A percentile compares a stretch with the other conserved stretches of the same genome.
Conservation (phyloP, 441 rosid genomes). For the Gossypium schwendimanii region DNA sequence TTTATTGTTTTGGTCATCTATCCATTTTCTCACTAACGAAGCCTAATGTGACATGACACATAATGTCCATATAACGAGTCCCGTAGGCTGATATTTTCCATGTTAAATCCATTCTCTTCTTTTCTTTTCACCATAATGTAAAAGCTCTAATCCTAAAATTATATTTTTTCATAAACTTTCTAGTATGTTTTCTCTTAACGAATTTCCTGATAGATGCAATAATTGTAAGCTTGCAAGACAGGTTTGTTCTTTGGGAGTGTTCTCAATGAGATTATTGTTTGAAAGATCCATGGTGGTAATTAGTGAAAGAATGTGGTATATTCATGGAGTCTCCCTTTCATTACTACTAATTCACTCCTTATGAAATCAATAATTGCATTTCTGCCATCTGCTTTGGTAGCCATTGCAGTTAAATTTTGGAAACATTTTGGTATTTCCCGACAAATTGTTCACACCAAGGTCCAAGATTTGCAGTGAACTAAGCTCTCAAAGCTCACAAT, state of each 20-base stretch:
- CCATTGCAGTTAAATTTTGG: not conserved
- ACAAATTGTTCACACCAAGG: constrained; percentile 2
- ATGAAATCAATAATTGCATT: not conserved
- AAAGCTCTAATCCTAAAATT: no score
- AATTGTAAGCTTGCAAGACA: not conserved
- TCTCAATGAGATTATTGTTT: constrained; percentile 7
- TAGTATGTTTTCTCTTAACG: constrained; percentile 16
- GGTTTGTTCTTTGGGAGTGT: constrained; percentile 10
- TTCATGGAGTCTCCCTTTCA: constrained; percentile 4
- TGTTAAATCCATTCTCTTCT: no score
- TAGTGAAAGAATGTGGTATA: constrained; percentile 7
- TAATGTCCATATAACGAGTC: no score
- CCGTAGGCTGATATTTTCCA: no score
- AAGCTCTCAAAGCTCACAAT: not conserved
- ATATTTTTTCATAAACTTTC: no score
- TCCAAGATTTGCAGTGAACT: not conserved
- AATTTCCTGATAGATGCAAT: constrained; percentile 23
- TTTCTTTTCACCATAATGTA: no score
- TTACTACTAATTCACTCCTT: not conserved
- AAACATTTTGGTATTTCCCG: not conserved
- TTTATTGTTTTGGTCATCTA: no score
- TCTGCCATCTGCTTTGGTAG: not conserved
- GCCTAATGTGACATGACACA: no score
- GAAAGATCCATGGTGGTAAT: constrained; percentile 23
- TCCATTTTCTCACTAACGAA: no score